Evolutionary conservation across 495 filamentous ascomycete species (phyloP), one percentile per base, ranked within the genome.

Genomic region (Penicillium waksmanii): DNA sequence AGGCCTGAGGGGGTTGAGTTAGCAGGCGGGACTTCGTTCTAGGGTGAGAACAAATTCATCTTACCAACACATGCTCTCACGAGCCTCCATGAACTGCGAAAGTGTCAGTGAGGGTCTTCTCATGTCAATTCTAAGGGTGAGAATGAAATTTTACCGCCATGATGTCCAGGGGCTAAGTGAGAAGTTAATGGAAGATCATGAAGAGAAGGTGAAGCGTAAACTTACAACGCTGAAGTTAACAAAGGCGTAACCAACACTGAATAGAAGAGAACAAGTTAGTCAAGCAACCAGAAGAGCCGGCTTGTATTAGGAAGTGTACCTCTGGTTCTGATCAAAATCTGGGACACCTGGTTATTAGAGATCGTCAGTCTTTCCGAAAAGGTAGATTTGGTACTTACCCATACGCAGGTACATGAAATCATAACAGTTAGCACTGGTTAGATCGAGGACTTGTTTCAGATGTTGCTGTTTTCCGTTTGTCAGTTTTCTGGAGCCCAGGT

Each of bases 371-470:
- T 35, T 48, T 17, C 17, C 25, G 19, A 46, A 48, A 34, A 33
- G 17, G 27, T 42, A 50, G 1, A 55, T 44, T 25, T 6, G n/a
- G 8, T 12, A 63, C 74, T 62, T 71, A 85, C 84, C 88, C 71
- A 97, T 98, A 27, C 95, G 90, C 58, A 98, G 74, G 73, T 98
- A 98, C 77, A 96, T 85, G 74, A 97, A 98, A 66, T 98, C 92
- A 68, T 94, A 98, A 61, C 87, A 87, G 38, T 90, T 90, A 68
- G 80, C 82, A 73, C 87, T 91, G 12, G 85, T 88, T 64, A 89
- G 81, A 70, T 98, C 89, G 18, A 97, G 75, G 60, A 96, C 87
- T 0, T 77, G 70, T 74, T 94, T 95, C 17, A 98, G 76, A 48
- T 76, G 64, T 78, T 84, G 63, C 23, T 63, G 4, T 51, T 33